phyloP scores from a whole-genome alignment of 352 stramenopile genomes.

The Aphanomyces cochlioides region DNA sequence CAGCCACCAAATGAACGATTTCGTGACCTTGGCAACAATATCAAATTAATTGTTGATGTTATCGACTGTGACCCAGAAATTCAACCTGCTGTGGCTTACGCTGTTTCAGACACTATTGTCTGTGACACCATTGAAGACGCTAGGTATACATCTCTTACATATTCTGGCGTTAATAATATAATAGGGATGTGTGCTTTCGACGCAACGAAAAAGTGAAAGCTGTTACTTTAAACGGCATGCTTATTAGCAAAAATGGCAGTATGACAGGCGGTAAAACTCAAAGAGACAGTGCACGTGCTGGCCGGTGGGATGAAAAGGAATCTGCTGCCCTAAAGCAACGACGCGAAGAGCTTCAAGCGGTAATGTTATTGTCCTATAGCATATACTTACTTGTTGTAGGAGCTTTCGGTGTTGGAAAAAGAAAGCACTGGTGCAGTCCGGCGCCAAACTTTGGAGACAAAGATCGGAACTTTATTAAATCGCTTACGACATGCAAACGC shows the following conservation, averaged over 20 bases:
- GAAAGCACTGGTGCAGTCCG: constrained; percentile 67
- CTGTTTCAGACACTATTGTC: constrained; percentile 94
- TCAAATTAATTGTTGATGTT: constrained; percentile 94
- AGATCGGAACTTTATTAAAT: constrained; percentile 67
- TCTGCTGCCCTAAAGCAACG: constrained; percentile 78
- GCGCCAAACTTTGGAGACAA: constrained; percentile 58
- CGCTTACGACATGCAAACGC: constrained; percentile 70
- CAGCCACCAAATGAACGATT: constrained; percentile 93
- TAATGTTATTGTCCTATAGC: constrained; percentile 28
- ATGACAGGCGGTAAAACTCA: constrained; percentile 96
- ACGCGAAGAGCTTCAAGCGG: constrained; percentile 73
- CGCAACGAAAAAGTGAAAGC: constrained; percentile 85
- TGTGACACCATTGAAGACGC: constrained; percentile 94
- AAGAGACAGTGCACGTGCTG: constrained; percentile 75
- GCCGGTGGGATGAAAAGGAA: constrained; percentile 92
- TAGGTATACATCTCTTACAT: constrained; percentile 38
- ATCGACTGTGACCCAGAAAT: constrained; percentile 92
- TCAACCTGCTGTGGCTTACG: constrained; percentile 92
- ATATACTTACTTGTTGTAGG: constrained; percentile 30
- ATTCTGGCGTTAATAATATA: constrained; percentile 8
- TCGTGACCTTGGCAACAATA: constrained; percentile 85
- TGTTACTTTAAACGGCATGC: constrained; percentile 92
- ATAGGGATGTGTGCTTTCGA: constrained; percentile 61
- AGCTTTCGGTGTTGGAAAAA: constrained; percentile 57
- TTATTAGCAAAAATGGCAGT: constrained; percentile 97